Conservation (phyloP, 2,329 filamentous ascomycete genomes). For the Coniochaeta prunicola region DNA sequence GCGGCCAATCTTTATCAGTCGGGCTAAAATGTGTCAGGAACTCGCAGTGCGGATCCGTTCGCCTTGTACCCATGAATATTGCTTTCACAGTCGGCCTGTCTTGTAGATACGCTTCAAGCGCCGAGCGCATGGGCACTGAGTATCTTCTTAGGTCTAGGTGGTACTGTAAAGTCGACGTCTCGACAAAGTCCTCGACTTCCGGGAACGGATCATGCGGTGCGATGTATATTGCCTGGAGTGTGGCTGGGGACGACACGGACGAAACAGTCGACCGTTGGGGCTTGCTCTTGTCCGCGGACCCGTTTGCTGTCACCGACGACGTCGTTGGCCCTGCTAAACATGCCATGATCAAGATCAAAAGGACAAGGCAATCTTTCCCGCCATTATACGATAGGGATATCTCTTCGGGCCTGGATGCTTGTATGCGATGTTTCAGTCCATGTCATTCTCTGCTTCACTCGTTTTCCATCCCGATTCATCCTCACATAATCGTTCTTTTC, state of each 20-base stretch:
- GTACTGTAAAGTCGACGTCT: constrained; percentile 57
- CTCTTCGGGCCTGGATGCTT: constrained; percentile 54
- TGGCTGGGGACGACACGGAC: constrained; percentile 21
- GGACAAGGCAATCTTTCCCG: constrained; percentile 93
- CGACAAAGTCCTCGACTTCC: constrained; percentile 81
- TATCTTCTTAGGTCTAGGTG: constrained; percentile 71
- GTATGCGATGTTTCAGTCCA: background rate
- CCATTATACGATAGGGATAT: constrained; percentile 94
- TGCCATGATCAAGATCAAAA: constrained; percentile 79
- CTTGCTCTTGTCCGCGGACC: constrained; percentile 5
- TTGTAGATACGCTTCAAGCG: constrained; percentile 68
- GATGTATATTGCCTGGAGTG: constrained; percentile 80
- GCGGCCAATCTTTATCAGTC: constrained; percentile 85
- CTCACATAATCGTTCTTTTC: background rate
- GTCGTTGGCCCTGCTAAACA: constrained; percentile 30
- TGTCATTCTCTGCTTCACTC: background rate
- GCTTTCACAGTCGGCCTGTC: constrained; percentile 61
- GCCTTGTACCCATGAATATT: constrained; percentile 79
- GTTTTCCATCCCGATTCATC: background rate
- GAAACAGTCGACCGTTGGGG: constrained; percentile 3
- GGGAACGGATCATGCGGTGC: constrained; percentile 76
- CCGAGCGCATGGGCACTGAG: constrained; percentile 70
- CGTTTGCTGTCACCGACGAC: constrained; percentile 12
- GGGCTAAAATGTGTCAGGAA: constrained; percentile 73
- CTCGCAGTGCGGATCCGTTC: constrained; percentile 87